Evolutionary conservation across 352 stramenopile species (phyloP).

Genomic region (Globisporangium paddicum): DNA sequence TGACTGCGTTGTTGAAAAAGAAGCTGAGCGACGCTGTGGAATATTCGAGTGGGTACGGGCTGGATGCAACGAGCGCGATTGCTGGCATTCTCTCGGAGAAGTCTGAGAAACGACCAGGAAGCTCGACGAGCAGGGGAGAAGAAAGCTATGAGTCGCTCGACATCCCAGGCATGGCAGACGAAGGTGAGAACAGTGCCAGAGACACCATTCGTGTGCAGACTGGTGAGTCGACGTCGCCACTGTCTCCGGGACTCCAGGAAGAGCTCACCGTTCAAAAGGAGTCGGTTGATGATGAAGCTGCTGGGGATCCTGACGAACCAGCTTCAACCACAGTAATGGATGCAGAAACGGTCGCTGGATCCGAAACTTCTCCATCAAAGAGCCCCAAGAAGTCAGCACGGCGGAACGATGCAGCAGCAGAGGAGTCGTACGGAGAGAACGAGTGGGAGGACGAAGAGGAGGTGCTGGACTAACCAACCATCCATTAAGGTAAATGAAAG

Average conservation of each 20-base stretch:
- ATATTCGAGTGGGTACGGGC: conserved; percentile 63
- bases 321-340: not conserved
- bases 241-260: not conserved
- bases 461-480: conserved; percentile 17
- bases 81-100: conserved; percentile 17
- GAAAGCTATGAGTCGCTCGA: conserved; percentile 69
- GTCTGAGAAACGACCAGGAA: not conserved
- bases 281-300: not conserved
- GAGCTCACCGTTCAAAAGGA: not conserved
- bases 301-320: not conserved
- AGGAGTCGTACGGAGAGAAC: conserved; percentile 54
- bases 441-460: conserved; percentile 66
- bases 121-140: conserved; percentile 13
- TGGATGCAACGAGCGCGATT: conserved; percentile 41
- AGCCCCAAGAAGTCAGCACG: conserved; percentile 9
- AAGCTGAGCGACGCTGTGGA: conserved; percentile 53
- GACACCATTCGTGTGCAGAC: not conserved
- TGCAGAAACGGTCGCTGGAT: not conserved
- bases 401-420: conserved; percentile 8
- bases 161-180: conserved; percentile 31
- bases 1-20: conserved; percentile 34
- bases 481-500: no score
- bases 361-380: conserved; percentile 7
- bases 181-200: conserved; percentile 10
- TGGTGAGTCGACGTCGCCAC: not conserved